Evolutionary conservation across 2,329 filamentous ascomycete genomes (phyloP).

Genomic region (Nemania sp.): DNA sequence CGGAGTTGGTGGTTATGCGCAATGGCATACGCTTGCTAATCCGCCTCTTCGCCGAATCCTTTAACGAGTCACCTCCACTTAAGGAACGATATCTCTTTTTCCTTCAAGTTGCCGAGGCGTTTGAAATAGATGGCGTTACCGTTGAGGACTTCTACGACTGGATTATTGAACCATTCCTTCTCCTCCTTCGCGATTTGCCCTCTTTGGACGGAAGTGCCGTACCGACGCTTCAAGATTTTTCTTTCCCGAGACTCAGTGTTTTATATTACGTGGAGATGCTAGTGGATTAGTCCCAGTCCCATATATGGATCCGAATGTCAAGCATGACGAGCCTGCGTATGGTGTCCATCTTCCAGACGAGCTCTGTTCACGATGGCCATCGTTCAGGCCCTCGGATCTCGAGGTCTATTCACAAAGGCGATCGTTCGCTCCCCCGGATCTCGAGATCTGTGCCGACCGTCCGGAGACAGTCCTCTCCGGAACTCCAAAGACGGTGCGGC

Average conservation of each 20-base stretch:
- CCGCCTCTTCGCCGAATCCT: slow-evolving; percentile 2
- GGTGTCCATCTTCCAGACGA: not conserved
- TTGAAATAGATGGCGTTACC: slow-evolving; percentile 1
- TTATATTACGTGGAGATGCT: not conserved
- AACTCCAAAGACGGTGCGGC: not conserved
- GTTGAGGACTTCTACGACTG: slow-evolving; percentile 1
- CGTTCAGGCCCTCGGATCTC: not conserved
- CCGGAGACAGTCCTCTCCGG: not conserved
- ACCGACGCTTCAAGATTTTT: not conserved
- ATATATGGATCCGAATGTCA: not conserved
- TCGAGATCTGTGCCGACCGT: not conserved
- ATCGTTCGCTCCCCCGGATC: not conserved
- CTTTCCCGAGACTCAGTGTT: not conserved
- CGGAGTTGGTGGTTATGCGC: not conserved
- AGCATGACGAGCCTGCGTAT: not conserved
- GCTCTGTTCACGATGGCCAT: not conserved
- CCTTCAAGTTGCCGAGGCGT: slow-evolving; percentile 1
- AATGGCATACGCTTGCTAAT: not conserved
- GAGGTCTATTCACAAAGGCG: not conserved
- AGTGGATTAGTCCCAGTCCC: not conserved
- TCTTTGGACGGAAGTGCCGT: not conserved
- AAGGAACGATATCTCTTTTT: not conserved
- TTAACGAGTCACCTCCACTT: not conserved
- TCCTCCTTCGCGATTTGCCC: not conserved
- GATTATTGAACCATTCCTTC: not conserved